Conservation (phyloP, 2,329 filamentous ascomycete species). For the Pleurostoma richardsiae region DNA sequence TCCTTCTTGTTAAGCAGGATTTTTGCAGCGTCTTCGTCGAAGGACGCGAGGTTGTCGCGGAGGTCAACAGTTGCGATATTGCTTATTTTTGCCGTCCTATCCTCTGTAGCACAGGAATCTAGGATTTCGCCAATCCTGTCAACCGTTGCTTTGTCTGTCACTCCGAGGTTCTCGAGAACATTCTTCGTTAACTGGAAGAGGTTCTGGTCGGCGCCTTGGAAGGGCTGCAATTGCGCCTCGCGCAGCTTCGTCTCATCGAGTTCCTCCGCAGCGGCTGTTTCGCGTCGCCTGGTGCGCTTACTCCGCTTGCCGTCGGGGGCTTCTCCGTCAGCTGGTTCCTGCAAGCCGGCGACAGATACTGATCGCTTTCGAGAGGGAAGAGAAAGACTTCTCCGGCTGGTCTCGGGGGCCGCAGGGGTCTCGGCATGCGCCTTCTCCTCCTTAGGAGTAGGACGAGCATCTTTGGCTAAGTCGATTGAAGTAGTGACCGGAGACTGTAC, state of each 20-base stretch:
- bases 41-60: constrained; percentile 40
- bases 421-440: neutral
- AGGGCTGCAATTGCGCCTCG: constrained; percentile 50
- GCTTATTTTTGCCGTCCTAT: constrained; percentile 42
- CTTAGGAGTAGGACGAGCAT: neutral
- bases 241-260: constrained; percentile 45
- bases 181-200: constrained; percentile 52
- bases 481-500: neutral
- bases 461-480: no score
- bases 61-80: constrained; percentile 44
- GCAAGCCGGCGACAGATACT: constrained; percentile 55
- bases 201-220: constrained; percentile 50
- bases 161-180: constrained; percentile 49
- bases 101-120: constrained; percentile 46
- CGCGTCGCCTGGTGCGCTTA: constrained; percentile 59
- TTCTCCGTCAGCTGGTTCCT: constrained; percentile 53
- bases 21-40: constrained; percentile 48
- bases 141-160: constrained; percentile 42
- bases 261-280: constrained; percentile 48
- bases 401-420: neutral
- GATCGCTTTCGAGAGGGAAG: constrained; percentile 52
- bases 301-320: constrained; percentile 55
- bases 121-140: constrained; percentile 42
- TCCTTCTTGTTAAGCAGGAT: constrained; percentile 50
- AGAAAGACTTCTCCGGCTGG: constrained; percentile 28